Evolutionary conservation across 768 basidiomycete genomes (phyloP).

Genomic region (Lentinula raphanica): DNA sequence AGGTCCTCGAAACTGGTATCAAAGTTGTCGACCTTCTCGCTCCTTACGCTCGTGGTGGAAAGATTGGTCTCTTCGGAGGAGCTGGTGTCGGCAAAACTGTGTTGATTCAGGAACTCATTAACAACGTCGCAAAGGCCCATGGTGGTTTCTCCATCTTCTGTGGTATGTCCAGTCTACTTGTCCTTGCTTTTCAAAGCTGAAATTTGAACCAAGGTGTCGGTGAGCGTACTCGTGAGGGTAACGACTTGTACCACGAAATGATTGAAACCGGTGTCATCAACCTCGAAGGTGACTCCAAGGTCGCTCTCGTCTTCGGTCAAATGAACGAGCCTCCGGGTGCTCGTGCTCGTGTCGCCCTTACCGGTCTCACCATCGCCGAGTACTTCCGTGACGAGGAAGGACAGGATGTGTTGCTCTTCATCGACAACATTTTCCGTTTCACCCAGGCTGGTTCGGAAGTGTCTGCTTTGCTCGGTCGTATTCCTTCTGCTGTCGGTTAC

Average conservation of each 20-base stretch:
- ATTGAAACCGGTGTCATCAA: conserved; percentile 99
- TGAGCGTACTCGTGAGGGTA: conserved; percentile 99
- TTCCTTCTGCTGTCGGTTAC: conserved; percentile 99
- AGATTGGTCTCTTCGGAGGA: conserved; percentile 99
- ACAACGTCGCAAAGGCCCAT: conserved; percentile 99
- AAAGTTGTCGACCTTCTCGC: conserved; percentile 99
- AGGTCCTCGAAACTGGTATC: conserved; percentile 99
- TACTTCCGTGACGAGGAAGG: conserved; percentile 99
- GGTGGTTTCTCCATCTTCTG: conserved; percentile 99
- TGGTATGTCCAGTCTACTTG: conserved; percentile 41
- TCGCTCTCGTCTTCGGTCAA: conserved; percentile 99
- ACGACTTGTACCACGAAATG: conserved; percentile 99
- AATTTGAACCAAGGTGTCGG: conserved; percentile 73
- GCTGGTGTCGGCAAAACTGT: conserved; percentile 99
- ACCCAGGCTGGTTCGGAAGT: conserved; percentile 99
- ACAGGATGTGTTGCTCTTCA: conserved; percentile 99
- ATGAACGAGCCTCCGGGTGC: conserved; percentile 99
- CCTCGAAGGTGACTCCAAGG: conserved; percentile 99
- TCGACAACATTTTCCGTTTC: conserved; percentile 99
- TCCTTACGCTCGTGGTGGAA: conserved; percentile 99
- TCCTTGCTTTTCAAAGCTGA: not conserved
- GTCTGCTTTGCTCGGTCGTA: conserved; percentile 99
- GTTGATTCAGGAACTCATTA: conserved; percentile 98
- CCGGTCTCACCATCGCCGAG: conserved; percentile 98
- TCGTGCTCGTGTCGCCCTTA: conserved; percentile 99